Evolutionary conservation across 2,329 filamentous ascomycete species (phyloP), one percentile per base, ranked within the genome.

Genomic region (Lachnellula hyalina): DNA sequence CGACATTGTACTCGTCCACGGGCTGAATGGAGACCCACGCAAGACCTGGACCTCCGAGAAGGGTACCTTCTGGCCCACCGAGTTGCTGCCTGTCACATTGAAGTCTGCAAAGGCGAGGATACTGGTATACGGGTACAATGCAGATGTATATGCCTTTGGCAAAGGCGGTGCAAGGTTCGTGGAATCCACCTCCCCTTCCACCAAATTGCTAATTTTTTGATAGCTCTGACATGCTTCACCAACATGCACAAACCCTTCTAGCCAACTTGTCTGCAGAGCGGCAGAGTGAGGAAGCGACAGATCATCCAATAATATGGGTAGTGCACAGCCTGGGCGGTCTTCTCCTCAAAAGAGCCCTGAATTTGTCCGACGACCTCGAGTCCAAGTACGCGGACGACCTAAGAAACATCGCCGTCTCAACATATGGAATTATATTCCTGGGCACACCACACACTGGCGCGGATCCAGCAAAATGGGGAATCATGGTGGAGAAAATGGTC

Each of bases 361-460:
- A 87, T 49, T 84, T 87, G 67, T 86, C 84, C 46, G 80, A 81
- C 61, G 85, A 83, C 63, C 68, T 87, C 12, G 76, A 75, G 7
- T 77, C 77, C 41, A 77, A 79, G 53, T 77, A 82, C 61, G 79
- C 84, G 38, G 81, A 88, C 57, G 79, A 86, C 53, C 77, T 83
- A 36, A 80, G 86, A 19, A 85, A 85, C 11, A 81, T 90, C 51
- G 90, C 81, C 61, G 79, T 90, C 9, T 90, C 86, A 1, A 91
- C 88, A 0, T 91, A 85, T 65, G 88, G 84, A 23, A 81, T 91
- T 54, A 76, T 91, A 35, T 92, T 92, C 67, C 76, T 92, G 28
- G 88, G 87, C 14, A 92, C 88, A 14, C 88, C 88, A 6, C 88
- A 91, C 68, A 82, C 78, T 17, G 87, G 87, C 8, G 83, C 86